Evolutionary conservation across 2,329 filamentous ascomycete species (phyloP).

Genomic region (Aspergillus eucalypticola): DNA sequence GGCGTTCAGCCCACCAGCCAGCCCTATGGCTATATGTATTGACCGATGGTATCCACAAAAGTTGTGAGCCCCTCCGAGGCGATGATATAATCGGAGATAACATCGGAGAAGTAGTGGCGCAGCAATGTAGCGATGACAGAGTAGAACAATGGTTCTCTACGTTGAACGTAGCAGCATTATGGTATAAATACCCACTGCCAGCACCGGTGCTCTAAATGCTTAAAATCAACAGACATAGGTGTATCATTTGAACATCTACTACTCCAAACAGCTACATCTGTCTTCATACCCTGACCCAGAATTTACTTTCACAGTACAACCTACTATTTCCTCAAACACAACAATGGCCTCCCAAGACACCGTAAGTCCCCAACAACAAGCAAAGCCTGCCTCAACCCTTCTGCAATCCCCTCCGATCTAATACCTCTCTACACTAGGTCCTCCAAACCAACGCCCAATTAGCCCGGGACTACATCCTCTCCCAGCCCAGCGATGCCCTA

Average conservation of each 20-base stretch:
- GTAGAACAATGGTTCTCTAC: background rate
- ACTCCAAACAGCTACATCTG: too few species aligned
- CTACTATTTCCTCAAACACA: too few species aligned
- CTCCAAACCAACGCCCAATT: constrained; percentile 12
- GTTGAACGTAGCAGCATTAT: background rate
- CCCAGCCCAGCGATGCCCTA: constrained; percentile 17
- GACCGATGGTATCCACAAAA: background rate
- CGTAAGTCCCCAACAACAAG: background rate
- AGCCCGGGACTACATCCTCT: constrained; percentile 24
- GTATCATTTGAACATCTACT: too few species aligned
- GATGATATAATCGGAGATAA: background rate
- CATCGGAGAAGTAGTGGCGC: background rate
- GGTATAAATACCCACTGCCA: background rate
- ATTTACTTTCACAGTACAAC: too few species aligned
- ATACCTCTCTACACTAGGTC: background rate
- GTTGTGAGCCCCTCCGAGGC: background rate
- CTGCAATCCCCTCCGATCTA: background rate
- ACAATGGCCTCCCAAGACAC: background rate
- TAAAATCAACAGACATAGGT: background rate
- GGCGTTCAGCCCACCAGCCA: background rate
- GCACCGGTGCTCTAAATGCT: background rate
- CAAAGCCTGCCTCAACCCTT: background rate
- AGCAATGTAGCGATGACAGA: background rate
- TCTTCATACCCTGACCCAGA: too few species aligned
- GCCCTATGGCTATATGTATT: background rate